Evolutionary conservation across 192 early-diverging fungal genomes (phyloP), one percentile per base, ranked within the genome.

Genomic region (Coemansia umbellata): DNA sequence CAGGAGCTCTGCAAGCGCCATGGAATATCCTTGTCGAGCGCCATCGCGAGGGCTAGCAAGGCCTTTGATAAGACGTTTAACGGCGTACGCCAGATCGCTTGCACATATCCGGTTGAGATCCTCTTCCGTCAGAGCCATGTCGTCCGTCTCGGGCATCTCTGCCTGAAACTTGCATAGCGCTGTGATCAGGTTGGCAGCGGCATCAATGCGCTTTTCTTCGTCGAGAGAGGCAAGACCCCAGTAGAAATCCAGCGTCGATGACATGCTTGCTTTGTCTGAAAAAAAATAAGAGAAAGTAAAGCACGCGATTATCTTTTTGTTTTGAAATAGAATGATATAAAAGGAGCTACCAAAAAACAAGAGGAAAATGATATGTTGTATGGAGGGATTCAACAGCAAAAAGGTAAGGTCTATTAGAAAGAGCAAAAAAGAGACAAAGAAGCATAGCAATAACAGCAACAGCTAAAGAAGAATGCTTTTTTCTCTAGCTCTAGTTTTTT

Each of bases 21-120:
- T 77, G 14, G 94, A 83, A 71, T 94, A 99, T 6, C 97, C 97
- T 51, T 97, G 94, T 37, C 97, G 79, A 11, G 97, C 94, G 15
- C 86, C 92, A 40, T 91, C 84, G 31, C 93, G 82, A 8, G 87
- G 82, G 39, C 86, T 89, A 21, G 91, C 82, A 35, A 99, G 75
- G 50, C 97, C 97, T 57, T 89, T 78, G 45, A 96, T 71, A 37
- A 99, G 80, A 51, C 97, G 86, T 63, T 84, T 85, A 10, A 95
- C 59, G 0, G 86, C 90, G 58, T 99, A 99, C 7, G 87, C 65
- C 14, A 97, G 86, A 54, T 95, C 92, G 33, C 82, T 80, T 13
- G 88, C 83, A 61, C 84, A 89, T 31, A 75, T 60, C 49, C 63
- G 60, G 45, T 90, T 83, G 31, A 92, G 53, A 14, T 71, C 73